phyloP scores from a whole-genome alignment of 148 eudicot species.

The Persicaria maculosa region DNA sequence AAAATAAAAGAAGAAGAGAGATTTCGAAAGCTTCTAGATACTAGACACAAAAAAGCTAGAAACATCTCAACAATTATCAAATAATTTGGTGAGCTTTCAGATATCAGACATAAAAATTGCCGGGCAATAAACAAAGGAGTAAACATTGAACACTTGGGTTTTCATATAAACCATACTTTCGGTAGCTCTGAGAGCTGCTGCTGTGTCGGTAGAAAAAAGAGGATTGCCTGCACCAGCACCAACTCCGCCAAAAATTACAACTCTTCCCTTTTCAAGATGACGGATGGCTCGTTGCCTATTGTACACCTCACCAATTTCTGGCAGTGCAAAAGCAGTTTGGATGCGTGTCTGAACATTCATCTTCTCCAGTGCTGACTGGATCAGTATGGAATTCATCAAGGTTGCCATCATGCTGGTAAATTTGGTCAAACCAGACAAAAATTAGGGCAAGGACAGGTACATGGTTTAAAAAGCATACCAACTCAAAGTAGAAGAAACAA shows the following conservation, averaged over 20 bases:
- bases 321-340: slow-evolving; percentile 72
- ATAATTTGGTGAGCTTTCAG: not conserved
- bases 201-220: slow-evolving; percentile 89
- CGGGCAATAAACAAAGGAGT: not conserved
- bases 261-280: slow-evolving; percentile 90
- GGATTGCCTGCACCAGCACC: slow-evolving; percentile 94
- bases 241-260: slow-evolving; percentile 93
- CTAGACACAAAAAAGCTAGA: not conserved
- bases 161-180: slow-evolving; percentile 49
- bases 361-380: slow-evolving; percentile 93
- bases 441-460: not conserved
- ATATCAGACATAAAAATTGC: not conserved
- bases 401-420: slow-evolving; percentile 91
- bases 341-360: slow-evolving; percentile 76
- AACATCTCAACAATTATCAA: not conserved
- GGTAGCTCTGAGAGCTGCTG: slow-evolving; percentile 94
- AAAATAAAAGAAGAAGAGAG: too few species aligned
- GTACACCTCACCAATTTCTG: slow-evolving; percentile 86
- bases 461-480: not conserved
- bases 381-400: slow-evolving; percentile 80
- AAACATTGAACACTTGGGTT: not conserved
- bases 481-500: not conserved
- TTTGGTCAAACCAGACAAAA: not conserved
- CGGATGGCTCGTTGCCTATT: slow-evolving; percentile 78
- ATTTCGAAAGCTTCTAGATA: too few species aligned